These are phyloP conservation scores for Carex pumila DNA, from an alignment of 176 grass and related monocot genomes.

Conservation along the genomic window DNA sequence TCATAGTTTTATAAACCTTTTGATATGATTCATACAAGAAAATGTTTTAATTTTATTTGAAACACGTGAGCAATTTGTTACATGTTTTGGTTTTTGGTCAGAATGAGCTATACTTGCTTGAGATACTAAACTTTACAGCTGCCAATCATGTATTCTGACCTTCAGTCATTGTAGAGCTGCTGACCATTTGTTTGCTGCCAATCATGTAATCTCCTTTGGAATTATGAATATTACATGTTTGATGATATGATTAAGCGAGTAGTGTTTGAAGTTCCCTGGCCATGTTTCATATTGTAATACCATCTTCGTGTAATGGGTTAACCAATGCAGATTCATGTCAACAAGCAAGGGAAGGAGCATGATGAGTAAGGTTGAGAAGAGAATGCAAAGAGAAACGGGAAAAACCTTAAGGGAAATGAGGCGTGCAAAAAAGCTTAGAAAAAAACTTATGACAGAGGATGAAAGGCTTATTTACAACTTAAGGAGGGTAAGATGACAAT, in stretches of 20 bases:
- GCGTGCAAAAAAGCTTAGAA: constrained; percentile 79
- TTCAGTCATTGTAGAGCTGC: neutral
- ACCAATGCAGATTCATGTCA: constrained; percentile 55
- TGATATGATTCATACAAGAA: neutral
- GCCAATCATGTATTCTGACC: neutral
- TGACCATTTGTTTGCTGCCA: neutral
- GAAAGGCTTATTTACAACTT: constrained; percentile 84
- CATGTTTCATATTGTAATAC: neutral
- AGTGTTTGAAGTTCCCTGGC: neutral
- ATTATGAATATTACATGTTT: neutral
- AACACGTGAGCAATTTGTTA: neutral
- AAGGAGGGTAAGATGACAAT: constrained; percentile 42
- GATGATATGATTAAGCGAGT: neutral
- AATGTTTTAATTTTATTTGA: neutral
- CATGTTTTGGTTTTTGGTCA: neutral
- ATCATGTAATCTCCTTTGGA: neutral
- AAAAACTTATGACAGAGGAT: constrained; percentile 94
- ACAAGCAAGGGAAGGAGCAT: constrained; percentile 79
- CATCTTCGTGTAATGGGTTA: neutral
- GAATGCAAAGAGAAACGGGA: constrained; percentile 82
- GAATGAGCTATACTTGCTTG: neutral
- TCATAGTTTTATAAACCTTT: neutral
- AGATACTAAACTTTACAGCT: neutral
- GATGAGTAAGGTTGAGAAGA: constrained; percentile 92
- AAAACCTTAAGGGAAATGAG: constrained; percentile 83